Evolutionary conservation across 2,329 filamentous ascomycete species (phyloP), one percentile per base, ranked within the genome.

Genomic region (Botrytis aclada): DNA sequence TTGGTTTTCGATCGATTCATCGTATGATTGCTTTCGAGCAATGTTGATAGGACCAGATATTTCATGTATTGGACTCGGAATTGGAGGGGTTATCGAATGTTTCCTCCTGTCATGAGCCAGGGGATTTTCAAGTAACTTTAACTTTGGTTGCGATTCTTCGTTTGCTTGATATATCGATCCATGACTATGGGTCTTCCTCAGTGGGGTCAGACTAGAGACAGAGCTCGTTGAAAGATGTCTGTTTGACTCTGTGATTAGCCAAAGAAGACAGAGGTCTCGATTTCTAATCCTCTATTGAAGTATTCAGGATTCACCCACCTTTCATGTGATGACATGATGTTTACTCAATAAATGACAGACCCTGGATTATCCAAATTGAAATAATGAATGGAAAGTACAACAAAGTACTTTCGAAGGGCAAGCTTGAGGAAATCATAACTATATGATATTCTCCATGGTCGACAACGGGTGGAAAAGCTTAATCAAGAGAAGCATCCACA

Each of bases 61-160:
- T 5, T 37, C 43, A 18, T 34, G 22, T 61, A 70, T 70, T 3
- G 67, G 2, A 22, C 16, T 61, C n/a, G 39, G 67, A 22, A 61
- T 14, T 14, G 67, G 18, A 18, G 54, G 18, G 4, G 54, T 45
- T 14, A 16, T 7, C 9, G 67, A 34, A 22, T 61, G 37, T 3
- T 37, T 45, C 45, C 71, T 73, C 37, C 74, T 65, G 20, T 63
- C 45, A 60, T 76, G 75, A 20, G 72, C 72, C 22, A 76, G 62
- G 20, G 75, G 75, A 60, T 69, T 75, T 62, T 75, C 75, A 70
- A 76, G 73, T 34, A 76, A 47, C 60, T 74, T 76, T 20, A 76
- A 43, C 51, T 70, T 76, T 25, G 74, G 75, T 32, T 74, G 63
- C 8, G 56, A 41, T 10, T 63, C 51, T 41, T 69, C 47, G 37